These are phyloP conservation scores for Lepidium africanum DNA, from an alignment of 345 rosid genomes.

Conservation along the genomic window DNA sequence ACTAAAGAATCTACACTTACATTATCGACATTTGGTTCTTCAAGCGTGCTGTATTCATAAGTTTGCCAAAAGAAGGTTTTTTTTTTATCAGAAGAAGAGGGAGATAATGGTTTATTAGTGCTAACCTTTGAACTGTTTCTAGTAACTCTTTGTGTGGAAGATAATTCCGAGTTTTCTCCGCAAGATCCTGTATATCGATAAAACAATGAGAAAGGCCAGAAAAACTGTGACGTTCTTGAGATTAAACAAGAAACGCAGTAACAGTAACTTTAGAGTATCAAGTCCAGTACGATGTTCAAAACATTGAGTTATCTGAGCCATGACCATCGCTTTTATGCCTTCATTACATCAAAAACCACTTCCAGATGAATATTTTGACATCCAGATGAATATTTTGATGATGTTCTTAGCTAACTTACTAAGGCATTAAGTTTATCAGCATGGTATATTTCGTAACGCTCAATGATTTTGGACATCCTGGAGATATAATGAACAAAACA, in stretches of 20 bases:
- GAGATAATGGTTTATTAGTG: background rate
- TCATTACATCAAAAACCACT: background rate
- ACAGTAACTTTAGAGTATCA: background rate
- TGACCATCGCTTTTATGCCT: background rate
- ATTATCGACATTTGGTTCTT: conserved; percentile 5
- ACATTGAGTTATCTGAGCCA: background rate
- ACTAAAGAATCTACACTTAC: conserved; percentile 3
- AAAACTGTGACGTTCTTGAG: background rate
- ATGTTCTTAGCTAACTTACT: conserved; percentile 21
- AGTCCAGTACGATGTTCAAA: background rate
- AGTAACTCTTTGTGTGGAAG: conserved; percentile 20
- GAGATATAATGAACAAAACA: background rate
- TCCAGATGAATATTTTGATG: background rate
- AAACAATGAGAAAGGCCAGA: background rate
- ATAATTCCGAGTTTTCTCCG: background rate
- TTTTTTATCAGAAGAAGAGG: background rate
- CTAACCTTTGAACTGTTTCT: conserved; percentile 12
- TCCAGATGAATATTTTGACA: background rate
- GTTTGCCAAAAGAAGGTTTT: background rate
- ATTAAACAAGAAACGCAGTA: background rate
- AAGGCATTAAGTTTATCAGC: conserved; percentile 11
- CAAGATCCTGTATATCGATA: conserved; percentile 12
- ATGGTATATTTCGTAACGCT: conserved; percentile 8
- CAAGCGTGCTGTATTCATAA: conserved; percentile 10
- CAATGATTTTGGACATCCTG: conserved; percentile 18